Evolutionary conservation across 495 filamentous ascomycete genomes (phyloP).

Genomic region (Penicillium fimorum): DNA sequence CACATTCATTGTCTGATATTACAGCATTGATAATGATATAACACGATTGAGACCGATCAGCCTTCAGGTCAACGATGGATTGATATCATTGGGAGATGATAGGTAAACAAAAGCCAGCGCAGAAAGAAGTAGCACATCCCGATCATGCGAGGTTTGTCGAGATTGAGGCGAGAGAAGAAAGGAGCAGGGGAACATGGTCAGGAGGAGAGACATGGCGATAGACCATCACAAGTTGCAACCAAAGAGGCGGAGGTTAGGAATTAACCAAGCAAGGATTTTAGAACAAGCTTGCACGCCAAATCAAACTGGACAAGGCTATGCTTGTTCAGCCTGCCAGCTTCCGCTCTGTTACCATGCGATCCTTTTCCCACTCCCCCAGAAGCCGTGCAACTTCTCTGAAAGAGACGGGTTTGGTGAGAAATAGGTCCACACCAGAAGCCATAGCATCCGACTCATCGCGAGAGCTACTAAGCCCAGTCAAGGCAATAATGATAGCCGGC

Average conservation of each 20-base stretch:
- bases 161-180: not conserved
- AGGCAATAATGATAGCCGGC: conserved; percentile 61
- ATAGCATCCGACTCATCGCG: conserved; percentile 66
- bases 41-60: conserved; percentile 17
- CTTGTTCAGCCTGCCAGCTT: conserved; percentile 6
- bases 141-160: not conserved
- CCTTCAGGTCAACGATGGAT: not conserved
- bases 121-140: not conserved
- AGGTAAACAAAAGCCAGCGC: not conserved
- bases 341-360: conserved; percentile 17
- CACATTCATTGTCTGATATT: conserved; percentile 16
- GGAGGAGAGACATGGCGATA: not conserved
- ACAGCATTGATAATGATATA: conserved; percentile 13
- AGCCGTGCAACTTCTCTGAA: conserved; percentile 50
- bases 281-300: not conserved
- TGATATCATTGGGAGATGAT: not conserved
- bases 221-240: not conserved
- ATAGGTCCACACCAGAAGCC: conserved; percentile 66
- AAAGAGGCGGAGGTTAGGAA: not conserved
- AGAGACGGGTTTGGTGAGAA: conserved; percentile 69
- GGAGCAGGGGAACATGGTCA: not conserved
- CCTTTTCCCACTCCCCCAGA: conserved; percentile 48
- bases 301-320: not conserved
- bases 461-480: conserved; percentile 65
- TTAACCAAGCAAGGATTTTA: not conserved